Evolutionary conservation across 1,284 basidiomycete species (phyloP).

Genomic region (Amylostereum areolatum): DNA sequence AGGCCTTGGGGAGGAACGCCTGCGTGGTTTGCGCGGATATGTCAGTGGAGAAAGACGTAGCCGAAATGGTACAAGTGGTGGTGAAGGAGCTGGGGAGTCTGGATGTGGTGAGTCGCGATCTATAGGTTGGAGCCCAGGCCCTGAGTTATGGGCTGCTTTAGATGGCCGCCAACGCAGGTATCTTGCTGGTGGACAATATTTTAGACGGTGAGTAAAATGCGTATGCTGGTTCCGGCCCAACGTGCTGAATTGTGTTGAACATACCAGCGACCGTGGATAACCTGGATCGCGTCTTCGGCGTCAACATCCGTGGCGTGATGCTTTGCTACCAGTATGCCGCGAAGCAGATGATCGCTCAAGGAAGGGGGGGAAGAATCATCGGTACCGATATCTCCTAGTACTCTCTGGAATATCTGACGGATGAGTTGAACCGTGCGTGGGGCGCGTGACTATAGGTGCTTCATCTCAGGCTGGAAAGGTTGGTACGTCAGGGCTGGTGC

Average conservation of each 20-base stretch:
- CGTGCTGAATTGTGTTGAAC: neutral
- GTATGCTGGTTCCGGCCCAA: neutral
- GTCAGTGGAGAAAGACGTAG: slow-evolving; percentile 12
- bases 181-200: neutral
- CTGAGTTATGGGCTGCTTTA: neutral
- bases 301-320: slow-evolving; percentile 13
- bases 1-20: slow-evolving; percentile 6
- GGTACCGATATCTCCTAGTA: slow-evolving; percentile 4
- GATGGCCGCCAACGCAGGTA: slow-evolving; percentile 13
- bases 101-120: slow-evolving; percentile 10
- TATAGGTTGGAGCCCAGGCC: neutral
- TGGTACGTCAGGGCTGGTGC: neutral
- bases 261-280: slow-evolving; percentile 5
- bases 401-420: neutral
- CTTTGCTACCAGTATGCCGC: slow-evolving; percentile 16
- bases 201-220: slow-evolving; percentile 5
- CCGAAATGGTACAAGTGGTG: slow-evolving; percentile 10
- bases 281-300: slow-evolving; percentile 9
- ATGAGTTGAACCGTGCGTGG: neutral
- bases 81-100: slow-evolving; percentile 13
- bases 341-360: slow-evolving; percentile 13
- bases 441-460: neutral
- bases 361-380: slow-evolving; percentile 15
- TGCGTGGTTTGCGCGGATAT: slow-evolving; percentile 12
- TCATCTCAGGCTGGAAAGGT: slow-evolving; percentile 3